Base-by-base conservation (phyloP, 2,329 filamentous ascomycete species). In the Epichloe uncinata region DNA sequence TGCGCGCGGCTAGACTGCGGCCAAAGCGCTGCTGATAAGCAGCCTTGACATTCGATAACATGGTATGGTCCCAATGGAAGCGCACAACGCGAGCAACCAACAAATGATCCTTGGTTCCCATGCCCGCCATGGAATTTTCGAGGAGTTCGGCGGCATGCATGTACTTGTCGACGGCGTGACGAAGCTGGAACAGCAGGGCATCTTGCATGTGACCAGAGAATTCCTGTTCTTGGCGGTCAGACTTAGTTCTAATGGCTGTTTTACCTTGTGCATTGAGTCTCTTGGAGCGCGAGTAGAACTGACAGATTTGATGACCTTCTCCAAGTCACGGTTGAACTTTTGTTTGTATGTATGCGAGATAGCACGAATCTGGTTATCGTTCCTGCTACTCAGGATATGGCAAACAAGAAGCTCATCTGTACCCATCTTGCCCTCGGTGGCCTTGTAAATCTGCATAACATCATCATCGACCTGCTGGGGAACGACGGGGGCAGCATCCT, bases 201-300 rank as follows among this genome's bases (percentile, higher is more conserved):
- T 87, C 79, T 63, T 90, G 75, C 89, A 97, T 96, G 63, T 97
- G 91, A 0, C 91, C 91, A 0, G 83, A 86, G 67, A 96, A 96
- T 60, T 93, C 82, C 69, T 82, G 53, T 8, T 11, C 13, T 16
- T 16, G 12, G n/a, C 18, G 15, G 26, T 51, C 16, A 48, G 22
- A 35, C 30, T 48, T n/a, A n/a, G 11, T 18, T 13, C 16, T 16
- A 12, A n/a, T 18, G 26, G 26, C 38, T 22, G 8, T 2, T 22
- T 15, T 47, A 26, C 12, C 22, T 42, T 47, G 6, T 16, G 18
- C 42, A 44, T 33, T 13, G 37, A n/a, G 15, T 18, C 16, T n/a
- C 11, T 9, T 22, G 18, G 15, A 6, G 34, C 22, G 20, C 5
- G 40, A 8, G 18, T 13, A 7, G 4, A 18, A 62, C 71, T 67